Conservation (phyloP, 495 filamentous ascomycete genomes). For the Trichocladium uniseriatum region DNA sequence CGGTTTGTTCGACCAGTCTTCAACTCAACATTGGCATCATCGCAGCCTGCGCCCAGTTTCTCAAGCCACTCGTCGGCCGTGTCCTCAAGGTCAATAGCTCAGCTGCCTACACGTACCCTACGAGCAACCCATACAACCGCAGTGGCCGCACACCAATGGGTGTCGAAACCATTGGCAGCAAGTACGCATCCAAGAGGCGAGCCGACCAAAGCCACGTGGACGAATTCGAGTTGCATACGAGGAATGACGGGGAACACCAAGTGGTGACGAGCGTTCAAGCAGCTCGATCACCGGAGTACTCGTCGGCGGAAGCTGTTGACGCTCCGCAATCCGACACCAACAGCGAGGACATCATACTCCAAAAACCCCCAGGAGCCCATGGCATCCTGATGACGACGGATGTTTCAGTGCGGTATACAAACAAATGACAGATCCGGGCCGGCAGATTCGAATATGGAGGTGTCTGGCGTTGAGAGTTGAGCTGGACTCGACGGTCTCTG, state of each 20-base stretch:
- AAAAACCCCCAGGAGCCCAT: neutral
- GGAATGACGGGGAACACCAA: neutral
- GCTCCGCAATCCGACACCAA: neutral
- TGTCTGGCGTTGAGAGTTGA: too few relatives aligned
- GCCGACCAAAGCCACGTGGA: neutral
- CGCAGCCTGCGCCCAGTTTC: slow-evolving; percentile 3
- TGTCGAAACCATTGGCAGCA: neutral
- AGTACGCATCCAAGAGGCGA: neutral
- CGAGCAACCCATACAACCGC: neutral
- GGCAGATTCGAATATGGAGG: too few relatives aligned
- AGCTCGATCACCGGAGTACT: neutral
- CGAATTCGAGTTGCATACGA: slow-evolving; percentile 4
- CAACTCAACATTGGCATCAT: slow-evolving; percentile 9
- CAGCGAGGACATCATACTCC: slow-evolving; percentile 5
- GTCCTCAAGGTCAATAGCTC: slow-evolving; percentile 3
- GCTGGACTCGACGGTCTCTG: too few relatives aligned
- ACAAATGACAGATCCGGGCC: neutral
- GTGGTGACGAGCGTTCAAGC: neutral
- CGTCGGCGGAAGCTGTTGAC: neutral
- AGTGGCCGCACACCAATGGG: slow-evolving; percentile 3
- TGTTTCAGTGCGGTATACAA: neutral
- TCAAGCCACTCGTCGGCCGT: slow-evolving; percentile 8
- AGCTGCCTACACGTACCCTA: neutral
- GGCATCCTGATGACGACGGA: slow-evolving; percentile 2
- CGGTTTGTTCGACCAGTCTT: neutral